Evolutionary conservation across 805 yeast species (phyloP).

Genomic region (Candida manassasensis): DNA sequence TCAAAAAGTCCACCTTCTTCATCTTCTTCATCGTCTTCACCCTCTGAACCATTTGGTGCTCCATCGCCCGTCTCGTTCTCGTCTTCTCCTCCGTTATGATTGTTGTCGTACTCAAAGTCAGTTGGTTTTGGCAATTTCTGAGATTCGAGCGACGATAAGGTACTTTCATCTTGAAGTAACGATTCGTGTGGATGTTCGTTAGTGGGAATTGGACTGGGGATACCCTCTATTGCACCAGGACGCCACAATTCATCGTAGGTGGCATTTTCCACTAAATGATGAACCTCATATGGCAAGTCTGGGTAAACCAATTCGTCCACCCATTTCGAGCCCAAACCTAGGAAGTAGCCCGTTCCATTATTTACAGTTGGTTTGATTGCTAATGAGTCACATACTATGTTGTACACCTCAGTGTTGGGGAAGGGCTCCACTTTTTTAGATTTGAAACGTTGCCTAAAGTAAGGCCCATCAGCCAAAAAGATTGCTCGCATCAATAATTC

Average conservation of each 20-base stretch:
- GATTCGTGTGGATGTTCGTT: conserved; percentile 22
- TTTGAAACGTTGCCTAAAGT: conserved; percentile 41
- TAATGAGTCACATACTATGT: conserved; percentile 65
- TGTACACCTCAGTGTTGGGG: conserved; percentile 67
- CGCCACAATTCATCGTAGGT: conserved; percentile 48
- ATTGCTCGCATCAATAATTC: conserved; percentile 79
- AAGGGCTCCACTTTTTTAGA: conserved; percentile 52
- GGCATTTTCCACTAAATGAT: conserved; percentile 42
- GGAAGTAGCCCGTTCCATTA: conserved; percentile 56
- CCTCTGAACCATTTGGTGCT: conserved; percentile 1
- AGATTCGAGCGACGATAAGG: conserved; percentile 12
- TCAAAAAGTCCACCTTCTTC: conserved; percentile 2
- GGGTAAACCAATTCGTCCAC: conserved; percentile 46
- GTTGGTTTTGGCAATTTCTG: conserved; percentile 23
- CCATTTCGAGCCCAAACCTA: conserved; percentile 31
- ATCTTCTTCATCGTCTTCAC: not conserved
- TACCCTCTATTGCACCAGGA: conserved; percentile 9
- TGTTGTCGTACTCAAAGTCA: conserved; percentile 13
- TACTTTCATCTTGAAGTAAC: conserved; percentile 19
- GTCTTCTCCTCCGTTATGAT: conserved; percentile 1
- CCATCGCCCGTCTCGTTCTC: conserved; percentile 1
- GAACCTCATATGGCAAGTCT: conserved; percentile 42
- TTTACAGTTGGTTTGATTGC: conserved; percentile 47
- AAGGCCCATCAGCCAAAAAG: conserved; percentile 80
- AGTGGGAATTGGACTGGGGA: conserved; percentile 15